These are phyloP conservation scores for Cyberlindnera nakhonratchasimensis DNA, from an alignment of 805 yeast species.

Conservation along the genomic window DNA sequence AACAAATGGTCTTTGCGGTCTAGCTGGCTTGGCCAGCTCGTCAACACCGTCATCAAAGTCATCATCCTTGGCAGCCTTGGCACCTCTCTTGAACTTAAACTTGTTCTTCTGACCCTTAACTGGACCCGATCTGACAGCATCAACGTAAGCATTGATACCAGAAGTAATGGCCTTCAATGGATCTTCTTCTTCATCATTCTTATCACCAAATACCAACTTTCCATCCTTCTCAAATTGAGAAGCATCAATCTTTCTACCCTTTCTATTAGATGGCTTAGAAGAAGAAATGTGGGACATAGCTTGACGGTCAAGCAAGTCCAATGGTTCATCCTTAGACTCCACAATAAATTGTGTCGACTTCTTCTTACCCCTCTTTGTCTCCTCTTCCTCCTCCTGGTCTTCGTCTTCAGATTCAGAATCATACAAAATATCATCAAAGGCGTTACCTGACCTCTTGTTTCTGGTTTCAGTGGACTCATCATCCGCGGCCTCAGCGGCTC, in stretches of 20 bases:
- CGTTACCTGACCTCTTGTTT: conserved; percentile 62
- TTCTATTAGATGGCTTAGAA: conserved; percentile 68
- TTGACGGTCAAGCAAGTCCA: conserved; percentile 83
- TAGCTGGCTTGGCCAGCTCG: conserved; percentile 22
- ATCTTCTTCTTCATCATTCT: conserved; percentile 38
- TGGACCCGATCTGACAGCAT: conserved; percentile 91
- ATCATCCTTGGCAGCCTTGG: conserved; percentile 47
- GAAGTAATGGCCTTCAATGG: conserved; percentile 42
- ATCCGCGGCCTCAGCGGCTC: conserved; percentile 44
- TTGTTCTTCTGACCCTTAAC: conserved; percentile 90
- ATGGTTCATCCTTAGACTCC: conserved; percentile 73
- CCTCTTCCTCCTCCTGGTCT: conserved; percentile 30
- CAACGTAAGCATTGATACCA: conserved; percentile 89
- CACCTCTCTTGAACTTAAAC: conserved; percentile 77
- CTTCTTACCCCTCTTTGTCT: conserved; percentile 27
- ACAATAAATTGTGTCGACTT: conserved; percentile 62
- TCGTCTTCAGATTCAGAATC: conserved; percentile 53
- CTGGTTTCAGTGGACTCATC: conserved; percentile 28
- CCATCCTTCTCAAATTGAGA: conserved; percentile 48
- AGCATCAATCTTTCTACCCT: conserved; percentile 39
- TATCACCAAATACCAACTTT: conserved; percentile 60
- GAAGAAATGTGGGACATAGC: conserved; percentile 87
- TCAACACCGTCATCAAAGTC: conserved; percentile 45
- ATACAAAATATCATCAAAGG: conserved; percentile 89
- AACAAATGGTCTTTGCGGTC: conserved; percentile 10